These are phyloP conservation scores for Loxodes magnus DNA, from an alignment of 73 alveolate species.

Conservation along the genomic window DNA sequence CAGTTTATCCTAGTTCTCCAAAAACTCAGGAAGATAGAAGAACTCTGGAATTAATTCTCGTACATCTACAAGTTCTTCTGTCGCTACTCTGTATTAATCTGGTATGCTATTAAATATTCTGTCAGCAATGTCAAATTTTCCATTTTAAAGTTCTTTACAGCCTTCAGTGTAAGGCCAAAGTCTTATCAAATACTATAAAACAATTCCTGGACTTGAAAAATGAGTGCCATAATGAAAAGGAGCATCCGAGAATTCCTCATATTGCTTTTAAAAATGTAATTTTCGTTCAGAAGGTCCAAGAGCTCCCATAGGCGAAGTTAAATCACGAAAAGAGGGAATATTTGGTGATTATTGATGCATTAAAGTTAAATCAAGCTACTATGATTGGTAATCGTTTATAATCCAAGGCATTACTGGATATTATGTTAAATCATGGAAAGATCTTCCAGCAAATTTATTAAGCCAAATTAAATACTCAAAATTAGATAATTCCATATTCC, in stretches of 20 bases:
- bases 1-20: constrained; percentile 23
- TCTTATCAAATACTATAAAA: constrained; percentile 71
- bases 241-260: constrained; percentile 20
- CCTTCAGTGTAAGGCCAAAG: constrained; percentile 85
- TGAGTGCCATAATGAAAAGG: constrained; percentile 91
- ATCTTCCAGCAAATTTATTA: constrained; percentile 75
- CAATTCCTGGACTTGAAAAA: constrained; percentile 88
- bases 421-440: constrained; percentile 84
- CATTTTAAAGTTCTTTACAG: constrained; percentile 77
- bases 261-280: constrained; percentile 26
- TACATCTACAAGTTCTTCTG: constrained; percentile 86
- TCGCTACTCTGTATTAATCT: constrained; percentile 58
- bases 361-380: constrained; percentile 4
- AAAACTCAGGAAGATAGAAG: constrained; percentile 85
- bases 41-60: constrained; percentile 95
- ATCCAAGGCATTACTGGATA: constrained; percentile 98
- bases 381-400: constrained; percentile 28
- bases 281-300: constrained; percentile 63
- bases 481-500: constrained; percentile 73
- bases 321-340: constrained; percentile 44
- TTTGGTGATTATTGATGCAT: too few relatives aligned
- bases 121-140: constrained; percentile 84
- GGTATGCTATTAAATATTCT: constrained; percentile 68
- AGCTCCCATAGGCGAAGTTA: constrained; percentile 78
- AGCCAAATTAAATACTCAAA: constrained; percentile 69